Base-by-base conservation (phyloP, 768 basidiomycete species). In the Nidularia sp. region DNA sequence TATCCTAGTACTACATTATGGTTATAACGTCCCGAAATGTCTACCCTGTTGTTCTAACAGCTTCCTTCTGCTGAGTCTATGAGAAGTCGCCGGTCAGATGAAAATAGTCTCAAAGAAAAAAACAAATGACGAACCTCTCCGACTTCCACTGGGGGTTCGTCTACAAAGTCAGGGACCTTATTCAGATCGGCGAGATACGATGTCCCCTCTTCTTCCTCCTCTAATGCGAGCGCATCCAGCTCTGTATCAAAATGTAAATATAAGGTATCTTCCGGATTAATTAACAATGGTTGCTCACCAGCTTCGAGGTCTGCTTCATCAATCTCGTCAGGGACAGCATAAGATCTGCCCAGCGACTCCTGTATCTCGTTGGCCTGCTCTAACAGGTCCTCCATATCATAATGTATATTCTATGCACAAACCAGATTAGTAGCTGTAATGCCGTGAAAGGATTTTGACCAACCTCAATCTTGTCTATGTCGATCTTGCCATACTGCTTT, bases 341-440 rank as follows among this genome's bases (percentile, higher is more conserved):
- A 99, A 22, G 93, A 95, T 56, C 96, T 77, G 13, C 90, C 92
- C 22, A 99, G 74, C 18, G 88, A 84, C 67, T 98, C 97, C 63
- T 98, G 96, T 53, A 99, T 93, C 67, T 99, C 97, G 62, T 98
- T 98, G 7, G 94, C 91, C 66, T 97, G 93, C 62, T 98, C 97
- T 53, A 99, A 73, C 55, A 98, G 67, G 53, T 98, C 97, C 62
- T 97, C 94, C 95, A 99, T 98, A 54, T 99, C 96, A 66, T 88
- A 93, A 66, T 99, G 96, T 63, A 98, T 92, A 61, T 76, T 86
- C 95, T 98, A 63, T 2, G 36, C 34, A 15, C 33, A 13, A 33
- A 29, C 10, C 18, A 6, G 13, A 42, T n/a, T 34, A 32, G 31
- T 44, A 5, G n/a, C 6, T 45, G 13, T 25, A 32, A 44, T 51